A percentile compares a stretch with the other conserved stretches of the same genome.
Conservation (phyloP, 495 filamentous ascomycete genomes). For the Coniosporium apollinis region DNA sequence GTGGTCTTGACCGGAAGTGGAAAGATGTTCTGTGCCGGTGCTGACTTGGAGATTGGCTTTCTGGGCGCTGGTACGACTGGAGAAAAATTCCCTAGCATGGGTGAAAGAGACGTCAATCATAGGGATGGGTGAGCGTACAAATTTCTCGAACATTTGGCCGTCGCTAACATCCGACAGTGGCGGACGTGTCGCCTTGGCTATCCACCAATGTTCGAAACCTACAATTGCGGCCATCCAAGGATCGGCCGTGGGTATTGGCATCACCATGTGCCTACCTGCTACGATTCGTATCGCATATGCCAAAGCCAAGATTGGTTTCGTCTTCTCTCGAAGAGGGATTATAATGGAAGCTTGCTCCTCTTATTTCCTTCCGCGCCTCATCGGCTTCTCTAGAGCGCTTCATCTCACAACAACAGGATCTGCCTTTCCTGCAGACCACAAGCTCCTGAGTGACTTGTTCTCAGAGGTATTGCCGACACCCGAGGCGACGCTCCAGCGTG, state of each 20-base stretch:
- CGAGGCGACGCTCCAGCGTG: constrained; percentile 35
- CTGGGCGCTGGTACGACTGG: constrained; percentile 9
- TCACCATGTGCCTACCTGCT: constrained; percentile 49
- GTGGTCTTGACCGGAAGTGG: constrained; percentile 41
- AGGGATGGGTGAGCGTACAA: constrained; percentile 27
- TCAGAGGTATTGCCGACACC: constrained; percentile 33
- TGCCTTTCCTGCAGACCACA: constrained; percentile 13
- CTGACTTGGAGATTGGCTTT: constrained; percentile 40
- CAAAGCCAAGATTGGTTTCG: constrained; percentile 44
- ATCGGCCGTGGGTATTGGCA: constrained; percentile 47
- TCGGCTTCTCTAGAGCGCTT: constrained; percentile 39
- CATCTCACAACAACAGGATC: constrained; percentile 39
- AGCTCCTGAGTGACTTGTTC: constrained; percentile 37
- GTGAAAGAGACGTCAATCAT: constrained; percentile 22
- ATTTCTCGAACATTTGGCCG: background rate
- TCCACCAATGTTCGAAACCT: constrained; percentile 44
- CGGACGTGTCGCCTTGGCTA: constrained; percentile 39
- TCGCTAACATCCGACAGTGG: constrained; percentile 23
- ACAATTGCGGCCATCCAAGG: constrained; percentile 50
- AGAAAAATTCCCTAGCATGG: background rate
- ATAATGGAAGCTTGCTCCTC: constrained; percentile 44
- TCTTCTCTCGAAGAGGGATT: constrained; percentile 44
- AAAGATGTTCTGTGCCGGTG: constrained; percentile 47
- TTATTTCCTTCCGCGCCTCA: constrained; percentile 44
- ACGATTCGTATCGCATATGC: constrained; percentile 39